Evolutionary conservation across 140 eudicot species (phyloP).

Genomic region (Oenanthe javanica): DNA sequence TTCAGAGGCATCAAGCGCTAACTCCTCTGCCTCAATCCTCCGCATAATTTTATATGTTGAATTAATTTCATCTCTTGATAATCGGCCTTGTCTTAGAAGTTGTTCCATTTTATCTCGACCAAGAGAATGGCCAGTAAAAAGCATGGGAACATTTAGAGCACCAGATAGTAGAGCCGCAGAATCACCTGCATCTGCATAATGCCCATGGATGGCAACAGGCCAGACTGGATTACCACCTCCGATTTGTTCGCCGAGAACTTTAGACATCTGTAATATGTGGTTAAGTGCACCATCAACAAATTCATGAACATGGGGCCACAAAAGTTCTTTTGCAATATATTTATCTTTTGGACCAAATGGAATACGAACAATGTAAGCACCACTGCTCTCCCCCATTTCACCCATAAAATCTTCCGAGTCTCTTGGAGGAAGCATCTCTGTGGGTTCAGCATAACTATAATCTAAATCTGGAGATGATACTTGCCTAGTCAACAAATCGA

Average conservation of each 20-base stretch:
- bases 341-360: slow-evolving; percentile 91
- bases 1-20: slow-evolving; percentile 88
- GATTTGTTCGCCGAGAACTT: slow-evolving; percentile 93
- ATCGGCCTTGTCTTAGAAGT: slow-evolving; percentile 86
- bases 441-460: slow-evolving; percentile 96
- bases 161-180: slow-evolving; percentile 93
- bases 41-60: slow-evolving; percentile 90
- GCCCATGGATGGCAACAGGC: slow-evolving; percentile 97
- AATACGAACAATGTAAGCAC: slow-evolving; percentile 87
- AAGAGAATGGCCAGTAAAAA: slow-evolving; percentile 96
- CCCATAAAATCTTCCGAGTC: slow-evolving; percentile 51
- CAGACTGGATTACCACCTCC: slow-evolving; percentile 86
- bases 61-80: slow-evolving; percentile 80
- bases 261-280: slow-evolving; percentile 91
- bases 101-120: slow-evolving; percentile 96
- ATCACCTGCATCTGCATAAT: slow-evolving; percentile 99
- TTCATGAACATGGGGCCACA: slow-evolving; percentile 96
- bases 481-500: slow-evolving; percentile 93
- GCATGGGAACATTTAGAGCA: slow-evolving; percentile 93
- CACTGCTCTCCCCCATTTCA: slow-evolving; percentile 97
- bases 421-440: slow-evolving; percentile 78
- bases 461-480: slow-evolving; percentile 93
- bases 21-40: slow-evolving; percentile 91
- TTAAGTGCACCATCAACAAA: slow-evolving; percentile 95
- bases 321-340: slow-evolving; percentile 72